These are phyloP conservation scores for Fusarium drepaniforme DNA, from an alignment of 2,329 filamentous ascomycete genomes.

Conservation along the genomic window DNA sequence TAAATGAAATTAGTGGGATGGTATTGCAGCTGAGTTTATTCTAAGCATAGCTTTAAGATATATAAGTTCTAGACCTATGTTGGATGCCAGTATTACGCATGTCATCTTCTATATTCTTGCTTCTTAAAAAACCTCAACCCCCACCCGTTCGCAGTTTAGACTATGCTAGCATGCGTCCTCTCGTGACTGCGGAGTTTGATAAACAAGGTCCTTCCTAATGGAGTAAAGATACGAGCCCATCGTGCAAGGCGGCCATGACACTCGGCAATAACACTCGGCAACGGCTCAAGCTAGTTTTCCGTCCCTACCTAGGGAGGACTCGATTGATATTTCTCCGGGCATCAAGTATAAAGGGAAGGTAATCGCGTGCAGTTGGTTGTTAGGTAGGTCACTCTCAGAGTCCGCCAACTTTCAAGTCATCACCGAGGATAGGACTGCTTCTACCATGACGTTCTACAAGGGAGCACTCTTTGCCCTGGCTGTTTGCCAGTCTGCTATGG, in stretches of 20 bases:
- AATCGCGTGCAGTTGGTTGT: not conserved
- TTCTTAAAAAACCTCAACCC: not conserved
- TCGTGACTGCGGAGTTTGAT: not conserved
- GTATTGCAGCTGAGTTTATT: not conserved
- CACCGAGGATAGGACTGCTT: not conserved
- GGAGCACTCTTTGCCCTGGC: not conserved
- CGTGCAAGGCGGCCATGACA: not conserved
- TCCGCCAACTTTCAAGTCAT: not conserved
- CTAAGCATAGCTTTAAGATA: not conserved
- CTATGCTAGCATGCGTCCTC: not conserved
- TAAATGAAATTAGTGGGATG: not conserved
- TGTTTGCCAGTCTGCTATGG: not conserved
- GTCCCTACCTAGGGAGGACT: not conserved
- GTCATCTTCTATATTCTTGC: not conserved
- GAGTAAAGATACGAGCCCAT: not conserved
- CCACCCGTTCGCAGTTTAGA: not conserved
- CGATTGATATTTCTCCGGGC: not conserved
- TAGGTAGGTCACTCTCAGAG: not conserved
- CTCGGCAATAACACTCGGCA: not conserved
- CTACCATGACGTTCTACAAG: not conserved
- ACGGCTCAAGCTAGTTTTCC: not conserved
- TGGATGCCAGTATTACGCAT: not conserved
- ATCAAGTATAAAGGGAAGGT: not conserved
- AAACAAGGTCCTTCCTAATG: not conserved
- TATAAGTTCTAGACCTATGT: not conserved